phyloP scores from a whole-genome alignment of 208 protist species.

The Zelonia costaricensis region DNA sequence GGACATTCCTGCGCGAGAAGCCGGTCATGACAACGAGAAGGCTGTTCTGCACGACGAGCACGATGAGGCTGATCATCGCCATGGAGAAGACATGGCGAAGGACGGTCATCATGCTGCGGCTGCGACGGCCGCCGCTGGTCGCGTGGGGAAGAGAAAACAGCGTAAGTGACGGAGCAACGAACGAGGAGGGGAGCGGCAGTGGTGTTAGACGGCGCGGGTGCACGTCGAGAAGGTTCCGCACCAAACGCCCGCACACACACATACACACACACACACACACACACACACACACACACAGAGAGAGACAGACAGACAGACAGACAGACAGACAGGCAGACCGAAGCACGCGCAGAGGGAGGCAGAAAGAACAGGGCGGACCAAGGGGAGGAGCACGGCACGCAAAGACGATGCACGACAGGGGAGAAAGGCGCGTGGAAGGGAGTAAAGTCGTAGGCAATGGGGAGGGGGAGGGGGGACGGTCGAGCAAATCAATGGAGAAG shows the following conservation, averaged over 20 bases:
- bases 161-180: too few species aligned
- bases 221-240: background rate
- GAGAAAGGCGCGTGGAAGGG: too few species aligned
- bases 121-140: background rate
- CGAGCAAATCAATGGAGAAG: too few species aligned
- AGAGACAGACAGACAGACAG: background rate
- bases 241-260: background rate
- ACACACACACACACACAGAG: background rate
- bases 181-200: too few species aligned
- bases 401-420: too few species aligned
- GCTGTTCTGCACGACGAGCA: conserved; percentile 81
- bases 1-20: conserved; percentile 45
- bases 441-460: too few species aligned
- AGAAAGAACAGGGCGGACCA: too few species aligned
- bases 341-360: too few species aligned
- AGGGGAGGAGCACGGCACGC: too few species aligned
- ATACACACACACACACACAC: background rate
- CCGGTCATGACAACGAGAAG: conserved; percentile 73
- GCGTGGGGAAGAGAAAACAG: background rate
- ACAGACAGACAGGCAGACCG: too few species aligned
- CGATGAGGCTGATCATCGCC: conserved; percentile 58
- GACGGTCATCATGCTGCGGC: conserved; percentile 4
- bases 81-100: conserved; percentile 24
- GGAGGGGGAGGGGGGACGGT: too few species aligned
- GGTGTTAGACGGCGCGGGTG: too few species aligned